A percentile compares a stretch with the other conserved stretches of the same genome.
Conservation (phyloP, 2,329 filamentous ascomycete genomes). For the Fusarium sp. region DNA sequence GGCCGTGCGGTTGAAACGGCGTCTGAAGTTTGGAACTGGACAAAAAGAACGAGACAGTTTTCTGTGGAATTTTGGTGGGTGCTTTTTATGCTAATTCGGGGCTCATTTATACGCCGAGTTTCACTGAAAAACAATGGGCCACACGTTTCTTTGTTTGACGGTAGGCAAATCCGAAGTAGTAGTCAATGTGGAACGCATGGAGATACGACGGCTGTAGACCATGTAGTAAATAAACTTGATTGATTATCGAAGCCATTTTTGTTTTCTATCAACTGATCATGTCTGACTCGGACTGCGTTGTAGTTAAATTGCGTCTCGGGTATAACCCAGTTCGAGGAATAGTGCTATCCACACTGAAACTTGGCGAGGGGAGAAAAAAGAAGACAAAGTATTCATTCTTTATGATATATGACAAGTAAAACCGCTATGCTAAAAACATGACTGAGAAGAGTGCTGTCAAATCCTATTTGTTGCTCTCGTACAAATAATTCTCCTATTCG, state of each 20-base stretch:
- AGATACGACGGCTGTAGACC: background rate
- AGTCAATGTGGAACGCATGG: conserved; percentile 1
- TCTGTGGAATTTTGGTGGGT: background rate
- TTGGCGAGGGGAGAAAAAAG: background rate
- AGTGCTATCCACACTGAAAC: conserved; percentile 2
- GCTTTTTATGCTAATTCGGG: background rate
- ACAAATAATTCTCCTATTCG: background rate
- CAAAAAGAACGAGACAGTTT: background rate
- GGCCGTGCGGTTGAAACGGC: conserved; percentile 27
- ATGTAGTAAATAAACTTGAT: background rate
- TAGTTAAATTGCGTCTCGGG: conserved; percentile 18
- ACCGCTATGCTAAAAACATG: background rate
- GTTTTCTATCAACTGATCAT: background rate
- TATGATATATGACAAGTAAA: background rate
- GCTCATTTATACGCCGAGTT: conserved; percentile 6
- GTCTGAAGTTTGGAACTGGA: background rate
- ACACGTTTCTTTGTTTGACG: conserved; percentile 8
- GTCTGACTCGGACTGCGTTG: background rate
- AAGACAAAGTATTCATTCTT: background rate
- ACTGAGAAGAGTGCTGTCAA: background rate
- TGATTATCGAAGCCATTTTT: background rate
- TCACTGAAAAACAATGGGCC: conserved; percentile 5
- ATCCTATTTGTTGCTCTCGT: background rate
- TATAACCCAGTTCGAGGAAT: conserved; percentile 6
- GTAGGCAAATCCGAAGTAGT: conserved; percentile 12